Evolutionary conservation across 257 asterid species (phyloP).

Genomic region (Asclepias syriaca): DNA sequence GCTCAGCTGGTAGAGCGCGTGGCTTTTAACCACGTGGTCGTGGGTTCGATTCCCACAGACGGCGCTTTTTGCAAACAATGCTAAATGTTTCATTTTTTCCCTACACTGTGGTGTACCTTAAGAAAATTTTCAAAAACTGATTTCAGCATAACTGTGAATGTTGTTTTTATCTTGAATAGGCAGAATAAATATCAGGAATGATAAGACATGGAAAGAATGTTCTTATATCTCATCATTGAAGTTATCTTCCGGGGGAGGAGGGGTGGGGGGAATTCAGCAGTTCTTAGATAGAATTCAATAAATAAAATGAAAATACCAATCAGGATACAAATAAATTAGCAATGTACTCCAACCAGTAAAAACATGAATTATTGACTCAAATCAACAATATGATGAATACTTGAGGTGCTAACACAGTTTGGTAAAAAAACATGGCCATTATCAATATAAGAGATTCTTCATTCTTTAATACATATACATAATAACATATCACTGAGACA

Average conservation of each 20-base stretch:
- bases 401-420: background rate
- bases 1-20: conserved; percentile 33
- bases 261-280: background rate
- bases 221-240: background rate
- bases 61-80: no score
- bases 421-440: background rate
- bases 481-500: background rate
- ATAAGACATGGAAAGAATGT: background rate
- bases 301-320: background rate
- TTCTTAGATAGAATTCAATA: background rate
- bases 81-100: no score
- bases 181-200: background rate
- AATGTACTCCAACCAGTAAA: background rate
- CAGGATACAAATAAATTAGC: background rate
- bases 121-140: no score
- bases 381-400: background rate
- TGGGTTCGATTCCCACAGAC: conserved; percentile 56
- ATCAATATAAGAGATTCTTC: background rate
- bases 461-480: conserved; percentile 5
- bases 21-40: conserved; percentile 53
- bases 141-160: no score
- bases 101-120: no score
- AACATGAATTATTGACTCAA: background rate
- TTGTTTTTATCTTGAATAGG: no score
- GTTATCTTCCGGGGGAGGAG: background rate